Conservation (phyloP, 2,329 filamentous ascomycete genomes). For the Cladobotryum protrusum region DNA sequence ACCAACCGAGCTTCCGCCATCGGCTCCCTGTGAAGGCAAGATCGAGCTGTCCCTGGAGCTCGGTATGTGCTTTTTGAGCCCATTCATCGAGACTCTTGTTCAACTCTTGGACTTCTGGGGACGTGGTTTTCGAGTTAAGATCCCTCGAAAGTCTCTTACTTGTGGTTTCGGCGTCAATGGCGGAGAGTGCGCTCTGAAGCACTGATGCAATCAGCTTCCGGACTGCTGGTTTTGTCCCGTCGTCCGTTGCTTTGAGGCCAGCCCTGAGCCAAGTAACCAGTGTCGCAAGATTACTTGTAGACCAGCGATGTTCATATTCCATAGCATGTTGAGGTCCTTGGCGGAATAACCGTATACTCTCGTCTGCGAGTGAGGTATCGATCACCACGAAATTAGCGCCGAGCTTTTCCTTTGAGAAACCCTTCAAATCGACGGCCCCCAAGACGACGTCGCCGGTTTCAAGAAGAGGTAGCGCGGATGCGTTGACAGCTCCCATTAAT, state of each 20-base stretch:
- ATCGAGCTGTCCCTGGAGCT: slow-evolving; percentile 75
- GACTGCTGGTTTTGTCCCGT: slow-evolving; percentile 57
- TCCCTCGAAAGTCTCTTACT: not conserved
- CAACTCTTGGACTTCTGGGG: slow-evolving; percentile 34
- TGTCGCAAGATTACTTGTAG: slow-evolving; percentile 59
- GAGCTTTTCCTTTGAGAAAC: slow-evolving; percentile 32
- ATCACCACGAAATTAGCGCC: slow-evolving; percentile 48
- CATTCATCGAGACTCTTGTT: slow-evolving; percentile 58
- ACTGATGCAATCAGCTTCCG: slow-evolving; percentile 61
- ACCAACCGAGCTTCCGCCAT: slow-evolving; percentile 83
- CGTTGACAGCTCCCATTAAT: slow-evolving; percentile 57
- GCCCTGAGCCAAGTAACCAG: slow-evolving; percentile 60
- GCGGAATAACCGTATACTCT: slow-evolving; percentile 62
- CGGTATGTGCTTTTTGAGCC: slow-evolving; percentile 74
- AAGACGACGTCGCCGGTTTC: slow-evolving; percentile 38
- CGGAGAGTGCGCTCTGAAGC: slow-evolving; percentile 46
- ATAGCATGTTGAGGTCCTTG: slow-evolving; percentile 63
- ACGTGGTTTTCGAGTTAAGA: not conserved
- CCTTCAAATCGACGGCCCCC: slow-evolving; percentile 53
- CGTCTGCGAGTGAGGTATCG: slow-evolving; percentile 55
- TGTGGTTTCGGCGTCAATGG: slow-evolving; percentile 41
- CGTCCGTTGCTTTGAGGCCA: slow-evolving; percentile 35
- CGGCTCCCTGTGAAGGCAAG: slow-evolving; percentile 66
- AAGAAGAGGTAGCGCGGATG: slow-evolving; percentile 38
- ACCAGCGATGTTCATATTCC: slow-evolving; percentile 70